Evolutionary conservation across 177 flowering plant genomes (phyloP).

Genomic region (Vitis hybrid): DNA sequence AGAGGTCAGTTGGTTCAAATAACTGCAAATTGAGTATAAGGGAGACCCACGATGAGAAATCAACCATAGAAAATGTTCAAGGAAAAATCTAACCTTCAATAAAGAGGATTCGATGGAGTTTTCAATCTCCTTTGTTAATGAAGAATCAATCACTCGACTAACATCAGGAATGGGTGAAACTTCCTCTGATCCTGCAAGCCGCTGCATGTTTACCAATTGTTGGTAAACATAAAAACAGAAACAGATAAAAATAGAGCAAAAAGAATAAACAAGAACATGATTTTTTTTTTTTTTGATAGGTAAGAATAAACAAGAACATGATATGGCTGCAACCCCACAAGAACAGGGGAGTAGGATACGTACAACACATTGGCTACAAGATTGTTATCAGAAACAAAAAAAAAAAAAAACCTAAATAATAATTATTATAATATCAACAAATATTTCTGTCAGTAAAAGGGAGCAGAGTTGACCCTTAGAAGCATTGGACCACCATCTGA

Average conservation of each 20-base stretch:
- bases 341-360: too few relatives aligned
- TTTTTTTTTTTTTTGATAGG: not conserved
- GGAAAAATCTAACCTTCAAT: constrained; percentile 35
- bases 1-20: not conserved
- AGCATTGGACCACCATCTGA: constrained; percentile 81
- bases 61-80: not conserved
- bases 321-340: not conserved
- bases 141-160: constrained; percentile 26
- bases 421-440: not conserved
- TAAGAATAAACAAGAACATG: not conserved
- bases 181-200: constrained; percentile 82
- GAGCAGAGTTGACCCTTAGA: constrained; percentile 53
- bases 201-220: constrained; percentile 42
- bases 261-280: not conserved
- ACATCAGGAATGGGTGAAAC: constrained; percentile 51
- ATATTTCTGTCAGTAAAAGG: constrained; percentile 3
- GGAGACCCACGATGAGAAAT: not conserved
- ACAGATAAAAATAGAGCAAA: not conserved
- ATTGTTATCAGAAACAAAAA: not conserved
- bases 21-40: not conserved
- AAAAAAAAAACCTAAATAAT: not conserved
- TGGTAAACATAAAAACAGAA: not conserved
- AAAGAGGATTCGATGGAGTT: constrained; percentile 46
- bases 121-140: constrained; percentile 45
- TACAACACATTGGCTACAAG: too few relatives aligned